A percentile compares a stretch with the other conserved stretches of the same genome.
These are phyloP conservation scores for Mortierella sp. DNA, from an alignment of 371 early-diverging fungal genomes.

Conservation along the genomic window DNA sequence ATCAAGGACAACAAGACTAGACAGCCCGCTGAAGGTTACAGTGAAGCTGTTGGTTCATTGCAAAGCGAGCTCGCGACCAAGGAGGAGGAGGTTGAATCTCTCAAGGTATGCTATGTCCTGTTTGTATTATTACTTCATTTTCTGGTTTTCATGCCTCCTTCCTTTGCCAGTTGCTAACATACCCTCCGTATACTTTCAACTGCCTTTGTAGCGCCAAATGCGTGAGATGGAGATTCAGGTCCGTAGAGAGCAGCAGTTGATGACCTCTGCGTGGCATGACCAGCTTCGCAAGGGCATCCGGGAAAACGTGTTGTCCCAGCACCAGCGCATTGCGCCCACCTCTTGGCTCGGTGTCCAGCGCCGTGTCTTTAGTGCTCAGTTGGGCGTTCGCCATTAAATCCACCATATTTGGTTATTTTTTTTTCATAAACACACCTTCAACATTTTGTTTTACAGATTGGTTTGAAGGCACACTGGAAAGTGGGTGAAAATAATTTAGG, in stretches of 20 bases:
- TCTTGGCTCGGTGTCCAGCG: constrained; percentile 84
- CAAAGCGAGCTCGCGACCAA: constrained; percentile 71
- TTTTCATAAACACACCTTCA: not conserved
- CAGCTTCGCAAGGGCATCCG: constrained; percentile 70
- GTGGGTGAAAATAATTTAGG: too few relatives aligned
- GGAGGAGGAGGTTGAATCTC: constrained; percentile 78
- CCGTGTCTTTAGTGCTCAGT: constrained; percentile 42
- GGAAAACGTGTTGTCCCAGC: constrained; percentile 63
- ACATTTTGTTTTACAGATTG: constrained; percentile 6
- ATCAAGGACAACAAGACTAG: constrained; percentile 28
- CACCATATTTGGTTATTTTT: not conserved
- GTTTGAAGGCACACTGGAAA: not conserved
- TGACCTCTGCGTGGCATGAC: constrained; percentile 87
- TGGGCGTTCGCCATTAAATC: constrained; percentile 39
- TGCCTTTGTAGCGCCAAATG: constrained; percentile 68
- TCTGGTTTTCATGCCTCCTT: constrained; percentile 27
- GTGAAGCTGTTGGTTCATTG: constrained; percentile 82
- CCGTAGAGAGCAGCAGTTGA: constrained; percentile 79
- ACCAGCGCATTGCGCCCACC: constrained; percentile 66
- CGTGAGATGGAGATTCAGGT: constrained; percentile 70
- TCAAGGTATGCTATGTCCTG: constrained; percentile 64
- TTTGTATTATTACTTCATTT: constrained; percentile 14
- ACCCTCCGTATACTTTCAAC: not conserved
- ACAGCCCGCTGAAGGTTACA: constrained; percentile 54
- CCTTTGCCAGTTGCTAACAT: not conserved